Conservation (phyloP, 1,284 basidiomycete genomes). For the Ceratobasidium papillatum region DNA sequence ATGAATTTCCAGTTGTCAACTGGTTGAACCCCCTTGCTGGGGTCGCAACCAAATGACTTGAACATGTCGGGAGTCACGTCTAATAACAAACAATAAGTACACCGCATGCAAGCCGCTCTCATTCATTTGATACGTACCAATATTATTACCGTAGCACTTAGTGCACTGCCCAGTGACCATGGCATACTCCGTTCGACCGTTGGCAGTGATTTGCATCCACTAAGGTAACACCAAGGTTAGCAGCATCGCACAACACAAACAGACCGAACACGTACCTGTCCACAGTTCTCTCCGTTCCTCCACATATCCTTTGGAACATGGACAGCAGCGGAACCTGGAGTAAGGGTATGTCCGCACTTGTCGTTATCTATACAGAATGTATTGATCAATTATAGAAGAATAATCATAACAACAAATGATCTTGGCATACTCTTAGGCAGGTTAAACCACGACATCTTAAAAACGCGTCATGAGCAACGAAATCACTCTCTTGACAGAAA, state of each 20-base stretch:
- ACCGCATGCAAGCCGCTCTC: not conserved
- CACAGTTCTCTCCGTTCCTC: slow-evolving; percentile 17
- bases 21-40: not conserved
- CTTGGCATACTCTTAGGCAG: no score
- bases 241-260: not conserved
- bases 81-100: not conserved
- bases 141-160: not conserved
- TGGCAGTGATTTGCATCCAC: slow-evolving; percentile 4
- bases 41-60: not conserved
- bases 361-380: no score
- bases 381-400: no score
- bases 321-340: not conserved
- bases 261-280: slow-evolving; percentile 9
- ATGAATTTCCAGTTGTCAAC: slow-evolving; percentile 20
- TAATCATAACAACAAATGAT: no score
- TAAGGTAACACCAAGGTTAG: not conserved
- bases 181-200: not conserved
- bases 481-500: no score
- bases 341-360: not conserved
- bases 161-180: slow-evolving; percentile 22
- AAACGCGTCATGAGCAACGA: no score
- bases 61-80: not conserved
- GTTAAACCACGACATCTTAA: no score
- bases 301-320: slow-evolving; percentile 3
- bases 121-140: slow-evolving; percentile 1